These are phyloP conservation scores for Pythium oligandrum DNA, from an alignment of 352 stramenopile species.

Conservation along the genomic window DNA sequence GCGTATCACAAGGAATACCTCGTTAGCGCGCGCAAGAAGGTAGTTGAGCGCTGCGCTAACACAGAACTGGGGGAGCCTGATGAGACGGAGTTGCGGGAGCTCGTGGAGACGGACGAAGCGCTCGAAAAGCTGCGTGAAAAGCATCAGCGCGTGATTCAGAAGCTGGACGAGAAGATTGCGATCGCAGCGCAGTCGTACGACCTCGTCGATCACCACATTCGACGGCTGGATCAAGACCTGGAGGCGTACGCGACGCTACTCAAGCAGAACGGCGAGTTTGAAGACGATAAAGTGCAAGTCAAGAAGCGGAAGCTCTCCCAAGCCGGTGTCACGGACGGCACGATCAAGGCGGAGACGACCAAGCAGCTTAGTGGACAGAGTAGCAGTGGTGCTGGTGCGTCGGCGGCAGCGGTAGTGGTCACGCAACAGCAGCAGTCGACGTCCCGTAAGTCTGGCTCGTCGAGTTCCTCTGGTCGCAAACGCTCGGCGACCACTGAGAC, in stretches of 20 bases:
- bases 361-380: too few relatives aligned
- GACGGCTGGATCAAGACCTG: constrained; percentile 69
- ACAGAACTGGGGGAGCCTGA: constrained; percentile 39
- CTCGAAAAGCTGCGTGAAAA: constrained; percentile 43
- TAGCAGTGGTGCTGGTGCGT: neutral
- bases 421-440: constrained; percentile 2
- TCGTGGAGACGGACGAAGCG: constrained; percentile 55
- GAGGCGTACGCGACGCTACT: constrained; percentile 68
- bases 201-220: constrained; percentile 85
- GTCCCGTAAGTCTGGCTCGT: neutral
- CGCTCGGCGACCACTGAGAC: constrained; percentile 22
- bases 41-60: constrained; percentile 57
- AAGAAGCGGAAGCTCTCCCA: constrained; percentile 23
- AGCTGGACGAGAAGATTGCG: constrained; percentile 85
- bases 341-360: too few relatives aligned
- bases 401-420: neutral
- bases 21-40: constrained; percentile 46
- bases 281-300: constrained; percentile 61
- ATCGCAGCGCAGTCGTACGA: constrained; percentile 85
- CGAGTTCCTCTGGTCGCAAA: constrained; percentile 33
- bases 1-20: constrained; percentile 62
- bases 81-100: constrained; percentile 53
- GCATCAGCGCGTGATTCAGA: constrained; percentile 72
- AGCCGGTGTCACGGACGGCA: too few relatives aligned
- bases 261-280: constrained; percentile 74